Evolutionary conservation across 106 monocot genomes (phyloP).

Genomic region (Dendrobium officinale): DNA sequence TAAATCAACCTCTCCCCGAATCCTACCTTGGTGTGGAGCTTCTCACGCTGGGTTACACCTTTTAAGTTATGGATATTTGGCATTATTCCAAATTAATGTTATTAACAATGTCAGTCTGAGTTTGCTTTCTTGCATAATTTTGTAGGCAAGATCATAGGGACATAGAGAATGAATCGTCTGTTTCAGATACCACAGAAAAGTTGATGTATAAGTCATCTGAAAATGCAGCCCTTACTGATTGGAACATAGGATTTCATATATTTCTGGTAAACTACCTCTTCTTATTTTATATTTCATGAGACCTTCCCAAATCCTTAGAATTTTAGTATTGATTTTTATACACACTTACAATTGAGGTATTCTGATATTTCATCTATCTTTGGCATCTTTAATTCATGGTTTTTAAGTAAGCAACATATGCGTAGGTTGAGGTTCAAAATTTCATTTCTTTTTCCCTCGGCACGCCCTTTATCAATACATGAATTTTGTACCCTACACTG

Average conservation of each 20-base stretch:
- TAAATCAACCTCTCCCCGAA: neutral
- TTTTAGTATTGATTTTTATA: neutral
- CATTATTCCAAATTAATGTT: neutral
- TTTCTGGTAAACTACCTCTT: conserved; percentile 51
- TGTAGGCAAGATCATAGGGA: conserved; percentile 61
- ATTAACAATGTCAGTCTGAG: neutral
- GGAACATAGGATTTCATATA: conserved; percentile 89
- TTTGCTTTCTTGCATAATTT: conserved; percentile 9
- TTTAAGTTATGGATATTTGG: neutral
- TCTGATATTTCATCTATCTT: neutral
- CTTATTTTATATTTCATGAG: neutral
- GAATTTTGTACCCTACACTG: neutral
- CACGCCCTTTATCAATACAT: neutral
- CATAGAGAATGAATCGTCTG: conserved; percentile 49
- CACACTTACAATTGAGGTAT: neutral
- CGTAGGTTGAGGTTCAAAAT: neutral
- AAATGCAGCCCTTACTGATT: conserved; percentile 61
- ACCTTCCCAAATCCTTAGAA: neutral
- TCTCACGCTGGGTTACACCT: neutral
- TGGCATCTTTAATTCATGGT: neutral
- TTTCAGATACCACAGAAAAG: conserved; percentile 33
- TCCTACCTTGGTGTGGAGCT: neutral
- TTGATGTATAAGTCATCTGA: conserved; percentile 47
- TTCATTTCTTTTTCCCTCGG: neutral
- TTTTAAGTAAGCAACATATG: neutral